Evolutionary conservation across 305 asterid species (phyloP).

Genomic region (Solanum hybrid): DNA sequence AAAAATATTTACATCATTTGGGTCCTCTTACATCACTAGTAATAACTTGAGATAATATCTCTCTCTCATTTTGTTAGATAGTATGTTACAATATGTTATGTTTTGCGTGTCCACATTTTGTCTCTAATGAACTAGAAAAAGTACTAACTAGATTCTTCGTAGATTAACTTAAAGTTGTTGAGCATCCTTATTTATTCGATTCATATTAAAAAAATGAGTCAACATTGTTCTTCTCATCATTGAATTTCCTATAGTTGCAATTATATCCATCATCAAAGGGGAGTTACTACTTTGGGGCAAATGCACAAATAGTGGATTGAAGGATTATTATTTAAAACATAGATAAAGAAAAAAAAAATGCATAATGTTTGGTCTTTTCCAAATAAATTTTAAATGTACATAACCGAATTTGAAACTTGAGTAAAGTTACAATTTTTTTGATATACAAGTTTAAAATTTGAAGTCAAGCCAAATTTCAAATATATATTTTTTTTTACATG

Average conservation of each 20-base stretch:
- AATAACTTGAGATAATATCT: background rate
- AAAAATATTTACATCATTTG: background rate
- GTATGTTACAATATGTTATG: background rate
- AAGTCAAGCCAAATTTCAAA: background rate
- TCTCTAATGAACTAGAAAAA: background rate
- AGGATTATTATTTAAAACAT: background rate
- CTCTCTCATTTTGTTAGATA: background rate
- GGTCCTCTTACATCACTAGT: background rate
- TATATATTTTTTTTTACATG: background rate
- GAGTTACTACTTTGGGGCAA: background rate
- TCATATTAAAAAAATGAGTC: background rate
- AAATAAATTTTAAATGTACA: background rate
- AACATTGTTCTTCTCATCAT: background rate
- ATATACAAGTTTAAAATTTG: background rate
- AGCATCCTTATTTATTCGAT: background rate
- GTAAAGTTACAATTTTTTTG: background rate
- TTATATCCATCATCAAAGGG: background rate
- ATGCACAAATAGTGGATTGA: background rate
- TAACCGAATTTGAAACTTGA: background rate
- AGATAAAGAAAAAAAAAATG: background rate
- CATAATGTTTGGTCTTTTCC: background rate
- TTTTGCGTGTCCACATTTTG: background rate
- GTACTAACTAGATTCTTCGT: background rate
- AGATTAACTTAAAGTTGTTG: background rate
- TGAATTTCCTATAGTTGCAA: background rate